phyloP scores from a whole-genome alignment of 371 early-diverging fungal genomes.

The Mucor saturninus region DNA sequence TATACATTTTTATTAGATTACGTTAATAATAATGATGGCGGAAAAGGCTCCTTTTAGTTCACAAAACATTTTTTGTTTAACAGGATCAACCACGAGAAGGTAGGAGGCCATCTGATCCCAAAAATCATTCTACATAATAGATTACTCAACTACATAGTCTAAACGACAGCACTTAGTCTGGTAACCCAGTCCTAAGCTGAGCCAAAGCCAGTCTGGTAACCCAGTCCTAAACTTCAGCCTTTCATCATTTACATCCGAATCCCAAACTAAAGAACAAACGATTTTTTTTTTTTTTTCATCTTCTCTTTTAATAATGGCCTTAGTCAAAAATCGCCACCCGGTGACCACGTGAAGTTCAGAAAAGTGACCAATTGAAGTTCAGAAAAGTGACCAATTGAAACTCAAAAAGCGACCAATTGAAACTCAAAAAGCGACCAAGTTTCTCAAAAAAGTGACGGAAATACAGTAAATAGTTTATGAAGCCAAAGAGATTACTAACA shows the following conservation, averaged over 20 bases:
- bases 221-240: slow-evolving; percentile 15
- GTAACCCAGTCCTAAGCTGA: slow-evolving; percentile 16
- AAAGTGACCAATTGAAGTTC: no score
- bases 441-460: no score
- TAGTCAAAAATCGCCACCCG: slow-evolving; percentile 1
- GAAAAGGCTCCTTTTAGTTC: slow-evolving; percentile 15
- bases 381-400: no score
- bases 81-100: slow-evolving; percentile 20
- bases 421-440: no score
- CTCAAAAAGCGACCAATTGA: no score
- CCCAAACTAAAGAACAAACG: slow-evolving; percentile 17
- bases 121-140: slow-evolving; percentile 12
- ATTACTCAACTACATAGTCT: slow-evolving; percentile 15
- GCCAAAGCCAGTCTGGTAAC: slow-evolving; percentile 14
- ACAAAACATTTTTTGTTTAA: slow-evolving; percentile 13
- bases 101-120: slow-evolving; percentile 17
- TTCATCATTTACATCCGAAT: slow-evolving; percentile 16
- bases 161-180: slow-evolving; percentile 17
- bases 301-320: slow-evolving; percentile 16
- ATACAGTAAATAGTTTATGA: no score
- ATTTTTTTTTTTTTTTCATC: slow-evolving; percentile 8
- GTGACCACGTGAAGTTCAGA: no score
- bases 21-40: slow-evolving; percentile 15
- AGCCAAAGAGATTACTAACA: no score
- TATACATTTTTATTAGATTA: slow-evolving; percentile 16